Percentiles rank a stretch among this genome's conserved stretches.
Evolutionary conservation across 2,329 filamentous ascomycete species (phyloP).

Genomic region (Aspergillus udagawae): DNA sequence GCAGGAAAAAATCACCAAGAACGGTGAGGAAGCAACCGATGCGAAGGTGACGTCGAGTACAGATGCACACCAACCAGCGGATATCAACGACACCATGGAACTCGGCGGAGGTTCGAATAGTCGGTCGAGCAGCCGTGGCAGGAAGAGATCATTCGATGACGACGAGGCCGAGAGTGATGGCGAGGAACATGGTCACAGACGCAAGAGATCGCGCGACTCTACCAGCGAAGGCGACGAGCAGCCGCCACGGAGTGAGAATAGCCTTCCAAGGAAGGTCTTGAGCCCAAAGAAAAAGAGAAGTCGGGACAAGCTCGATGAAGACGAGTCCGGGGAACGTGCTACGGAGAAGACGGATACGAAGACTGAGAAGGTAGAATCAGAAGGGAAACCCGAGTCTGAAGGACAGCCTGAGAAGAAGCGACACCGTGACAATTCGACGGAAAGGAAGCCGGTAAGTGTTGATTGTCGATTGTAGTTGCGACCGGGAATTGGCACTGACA

Average conservation of each 20-base stretch:
- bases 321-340: conserved; percentile 20
- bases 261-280: conserved; percentile 19
- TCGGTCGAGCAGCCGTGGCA: conserved; percentile 21
- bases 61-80: conserved; percentile 7
- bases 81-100: conserved; percentile 7
- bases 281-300: conserved; percentile 44
- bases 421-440: conserved; percentile 40
- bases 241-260: conserved; percentile 11
- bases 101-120: conserved; percentile 10
- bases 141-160: conserved; percentile 36
- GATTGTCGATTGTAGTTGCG: neutral
- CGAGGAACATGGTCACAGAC: conserved; percentile 28
- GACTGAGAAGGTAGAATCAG: conserved; percentile 7
- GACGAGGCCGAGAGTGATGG: conserved; percentile 25
- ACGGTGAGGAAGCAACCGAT: neutral
- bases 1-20: conserved; percentile 2
- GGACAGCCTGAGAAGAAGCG: conserved; percentile 42
- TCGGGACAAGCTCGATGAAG: conserved; percentile 40
- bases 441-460: conserved; percentile 27
- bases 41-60: neutral
- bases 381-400: conserved; percentile 16
- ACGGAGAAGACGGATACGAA: conserved; percentile 16
- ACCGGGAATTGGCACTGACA: neutral
- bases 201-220: conserved; percentile 43
- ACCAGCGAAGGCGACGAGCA: conserved; percentile 26